Base-by-base conservation (phyloP, 768 basidiomycete species). In the Gloeopeniophorella convolvens region DNA sequence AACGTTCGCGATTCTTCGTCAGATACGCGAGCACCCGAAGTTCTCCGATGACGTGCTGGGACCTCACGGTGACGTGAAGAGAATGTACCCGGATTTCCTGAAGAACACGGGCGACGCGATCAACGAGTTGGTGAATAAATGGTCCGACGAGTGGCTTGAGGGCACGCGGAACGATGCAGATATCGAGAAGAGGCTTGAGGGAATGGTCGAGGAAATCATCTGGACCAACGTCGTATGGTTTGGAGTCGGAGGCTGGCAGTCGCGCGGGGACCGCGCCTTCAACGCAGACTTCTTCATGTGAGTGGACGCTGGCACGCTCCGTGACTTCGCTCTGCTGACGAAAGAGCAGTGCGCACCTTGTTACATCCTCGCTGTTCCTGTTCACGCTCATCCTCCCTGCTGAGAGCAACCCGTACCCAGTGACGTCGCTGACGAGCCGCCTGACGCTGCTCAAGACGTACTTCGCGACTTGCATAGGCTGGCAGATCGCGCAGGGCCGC, bases 341-440 rank as follows among this genome's bases (percentile, higher is more conserved):
- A n/a, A n/a, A n/a, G n/a, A n/a, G 2, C 32, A 86, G 83, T 12
- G 78, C 82, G 67, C 85, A 80, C 55, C 65, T 82, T 2, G 74
- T 85, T 31, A 89, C 85, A 0, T 83, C 83, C 4, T 70, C 77
- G 3, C 59, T 83, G 16, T 83, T 85, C 69, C 60, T 84, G 23
- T 70, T 78, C 0, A 75, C 82, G 1, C 49, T 80, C 35, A 57
- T 73, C 30, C 69, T 63, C 78, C 42, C 56, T 45, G n/a, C 60
- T 54, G 45, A 57, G 47, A 16, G 58, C 56, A 6, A 27, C 2
- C 48, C 50, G 5, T 31, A 51, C 30, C 57, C 60, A 6, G 39
- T 50, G 6, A 60, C 61, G 52, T 62, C 69, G 4, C 70, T 70
- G 0, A 34, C 62, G 1, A 78, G 77, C 0, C 73, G 78, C 50